These are phyloP conservation scores for Aspergillus pseudoterreus DNA, from an alignment of 2,329 filamentous ascomycete species.

Conservation along the genomic window DNA sequence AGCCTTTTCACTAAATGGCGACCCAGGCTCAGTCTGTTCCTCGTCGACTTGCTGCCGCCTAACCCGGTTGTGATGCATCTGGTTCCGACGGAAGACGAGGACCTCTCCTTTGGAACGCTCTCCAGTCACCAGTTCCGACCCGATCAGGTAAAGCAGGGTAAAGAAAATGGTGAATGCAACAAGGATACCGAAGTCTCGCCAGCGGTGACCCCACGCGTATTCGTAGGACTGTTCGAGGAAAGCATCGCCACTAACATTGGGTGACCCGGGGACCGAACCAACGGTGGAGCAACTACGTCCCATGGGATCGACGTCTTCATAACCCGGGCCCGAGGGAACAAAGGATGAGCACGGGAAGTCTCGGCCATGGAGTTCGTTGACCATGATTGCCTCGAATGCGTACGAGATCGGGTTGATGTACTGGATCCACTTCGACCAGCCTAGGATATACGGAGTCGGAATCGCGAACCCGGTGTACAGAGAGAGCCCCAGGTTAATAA, in stretches of 20 bases:
- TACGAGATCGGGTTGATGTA: slow-evolving; percentile 75
- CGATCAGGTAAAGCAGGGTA: slow-evolving; percentile 52
- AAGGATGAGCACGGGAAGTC: slow-evolving; percentile 50
- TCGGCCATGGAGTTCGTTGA: slow-evolving; percentile 72
- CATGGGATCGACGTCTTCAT: slow-evolving; percentile 25
- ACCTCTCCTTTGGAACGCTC: slow-evolving; percentile 73
- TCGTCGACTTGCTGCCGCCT: slow-evolving; percentile 5
- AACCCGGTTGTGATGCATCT: slow-evolving; percentile 1
- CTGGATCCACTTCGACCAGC: slow-evolving; percentile 76
- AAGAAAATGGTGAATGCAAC: slow-evolving; percentile 60
- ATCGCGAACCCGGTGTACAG: slow-evolving; percentile 47
- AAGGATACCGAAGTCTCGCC: slow-evolving; percentile 67
- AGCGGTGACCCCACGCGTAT: slow-evolving; percentile 58
- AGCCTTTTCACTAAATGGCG: not conserved
- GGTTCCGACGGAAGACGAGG: slow-evolving; percentile 63
- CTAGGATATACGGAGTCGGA: slow-evolving; percentile 58
- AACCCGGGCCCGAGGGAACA: slow-evolving; percentile 41
- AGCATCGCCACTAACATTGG: slow-evolving; percentile 53
- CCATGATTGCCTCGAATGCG: slow-evolving; percentile 72
- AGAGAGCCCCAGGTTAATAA: slow-evolving; percentile 35
- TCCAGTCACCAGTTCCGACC: slow-evolving; percentile 43
- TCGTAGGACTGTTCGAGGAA: slow-evolving; percentile 54
- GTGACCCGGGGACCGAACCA: slow-evolving; percentile 54
- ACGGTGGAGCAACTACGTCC: slow-evolving; percentile 53
- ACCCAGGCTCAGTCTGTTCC: slow-evolving; percentile 18